These are phyloP conservation scores for Arabidopsis lyrata DNA, from an alignment of 441 rosid species.

Conservation along the genomic window DNA sequence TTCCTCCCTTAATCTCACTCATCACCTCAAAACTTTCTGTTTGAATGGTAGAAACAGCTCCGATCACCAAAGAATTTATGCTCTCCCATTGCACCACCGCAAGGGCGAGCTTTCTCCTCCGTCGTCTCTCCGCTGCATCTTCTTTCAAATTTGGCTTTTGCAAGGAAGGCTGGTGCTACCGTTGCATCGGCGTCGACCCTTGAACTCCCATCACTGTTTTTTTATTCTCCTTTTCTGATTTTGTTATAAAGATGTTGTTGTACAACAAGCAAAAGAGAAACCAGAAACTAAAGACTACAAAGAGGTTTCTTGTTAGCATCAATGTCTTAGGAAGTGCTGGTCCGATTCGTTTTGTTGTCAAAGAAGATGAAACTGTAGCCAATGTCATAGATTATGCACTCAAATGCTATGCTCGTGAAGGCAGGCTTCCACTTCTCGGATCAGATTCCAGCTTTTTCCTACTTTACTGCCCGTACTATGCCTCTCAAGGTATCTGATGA, in stretches of 20 bases:
- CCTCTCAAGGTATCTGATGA: conserved; percentile 49
- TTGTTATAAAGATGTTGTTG: conserved; percentile 51
- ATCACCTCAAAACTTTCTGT: conserved; percentile 34
- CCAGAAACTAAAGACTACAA: conserved; percentile 55
- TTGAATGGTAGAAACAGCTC: conserved; percentile 88
- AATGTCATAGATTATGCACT: conserved; percentile 75
- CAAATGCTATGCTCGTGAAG: conserved; percentile 82
- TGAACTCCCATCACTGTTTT: conserved; percentile 37
- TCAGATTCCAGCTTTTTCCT: conserved; percentile 69
- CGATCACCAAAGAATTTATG: conserved; percentile 56
- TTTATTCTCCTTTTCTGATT: too few relatives aligned
- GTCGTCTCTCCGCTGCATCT: conserved; percentile 40
- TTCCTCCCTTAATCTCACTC: background rate
- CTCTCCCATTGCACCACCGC: conserved; percentile 71
- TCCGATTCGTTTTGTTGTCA: conserved; percentile 86
- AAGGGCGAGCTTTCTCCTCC: conserved; percentile 72
- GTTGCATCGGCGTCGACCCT: conserved; percentile 93
- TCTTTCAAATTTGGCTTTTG: conserved; percentile 80
- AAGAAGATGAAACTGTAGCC: conserved; percentile 68
- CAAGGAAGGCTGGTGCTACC: conserved; percentile 94
- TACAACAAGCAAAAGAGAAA: conserved; percentile 81
- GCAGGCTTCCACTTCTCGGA: conserved; percentile 82
- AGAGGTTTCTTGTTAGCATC: conserved; percentile 69
- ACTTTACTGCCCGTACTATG: conserved; percentile 68
- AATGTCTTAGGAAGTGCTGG: conserved; percentile 90